These are phyloP conservation scores for Trametes versicolor DNA, from an alignment of 1,284 basidiomycete species.

Conservation along the genomic window DNA sequence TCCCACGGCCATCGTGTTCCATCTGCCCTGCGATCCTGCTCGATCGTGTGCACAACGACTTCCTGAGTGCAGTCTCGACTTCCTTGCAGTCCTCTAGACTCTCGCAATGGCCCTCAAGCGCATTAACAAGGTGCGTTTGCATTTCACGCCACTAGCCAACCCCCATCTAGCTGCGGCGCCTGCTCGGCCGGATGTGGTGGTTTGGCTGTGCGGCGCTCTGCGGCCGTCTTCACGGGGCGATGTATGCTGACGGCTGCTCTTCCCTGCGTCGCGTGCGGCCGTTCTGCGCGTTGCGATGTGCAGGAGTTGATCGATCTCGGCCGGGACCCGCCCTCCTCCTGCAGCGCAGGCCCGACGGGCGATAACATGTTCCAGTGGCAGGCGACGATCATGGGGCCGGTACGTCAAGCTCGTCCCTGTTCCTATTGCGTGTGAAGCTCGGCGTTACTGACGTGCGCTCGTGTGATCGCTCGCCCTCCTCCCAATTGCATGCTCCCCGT, in stretches of 20 bases:
- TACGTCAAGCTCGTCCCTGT: slow-evolving; percentile 54
- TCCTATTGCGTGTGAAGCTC: slow-evolving; percentile 35
- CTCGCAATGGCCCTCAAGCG: slow-evolving; percentile 92
- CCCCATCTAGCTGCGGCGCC: slow-evolving; percentile 26
- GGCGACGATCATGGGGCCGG: slow-evolving; percentile 97
- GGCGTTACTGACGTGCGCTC: slow-evolving; percentile 27
- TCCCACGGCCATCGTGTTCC: slow-evolving; percentile 31
- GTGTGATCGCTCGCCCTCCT: slow-evolving; percentile 31
- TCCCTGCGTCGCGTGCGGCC: slow-evolving; percentile 12
- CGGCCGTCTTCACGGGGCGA: slow-evolving; percentile 8
- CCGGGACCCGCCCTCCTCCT: slow-evolving; percentile 96
- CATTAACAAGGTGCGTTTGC: slow-evolving; percentile 91
- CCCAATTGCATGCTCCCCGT: slow-evolving; percentile 6
- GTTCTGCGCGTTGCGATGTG: neutral
- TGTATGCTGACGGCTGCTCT: slow-evolving; percentile 35
- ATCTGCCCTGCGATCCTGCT: slow-evolving; percentile 41
- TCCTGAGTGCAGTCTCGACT: slow-evolving; percentile 32
- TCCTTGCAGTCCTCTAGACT: slow-evolving; percentile 42
- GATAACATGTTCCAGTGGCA: slow-evolving; percentile 99
- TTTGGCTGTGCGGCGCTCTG: slow-evolving; percentile 26
- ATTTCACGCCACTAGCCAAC: slow-evolving; percentile 17
- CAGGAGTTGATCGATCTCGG: slow-evolving; percentile 98
- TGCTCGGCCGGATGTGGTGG: slow-evolving; percentile 25
- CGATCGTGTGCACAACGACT: slow-evolving; percentile 32
- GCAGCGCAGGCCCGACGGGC: slow-evolving; percentile 95